Percentiles rank a stretch among this genome's conserved stretches.
Evolutionary conservation across 164 flowering plant species (phyloP).

Genomic region (Macadamia tetraphylla): DNA sequence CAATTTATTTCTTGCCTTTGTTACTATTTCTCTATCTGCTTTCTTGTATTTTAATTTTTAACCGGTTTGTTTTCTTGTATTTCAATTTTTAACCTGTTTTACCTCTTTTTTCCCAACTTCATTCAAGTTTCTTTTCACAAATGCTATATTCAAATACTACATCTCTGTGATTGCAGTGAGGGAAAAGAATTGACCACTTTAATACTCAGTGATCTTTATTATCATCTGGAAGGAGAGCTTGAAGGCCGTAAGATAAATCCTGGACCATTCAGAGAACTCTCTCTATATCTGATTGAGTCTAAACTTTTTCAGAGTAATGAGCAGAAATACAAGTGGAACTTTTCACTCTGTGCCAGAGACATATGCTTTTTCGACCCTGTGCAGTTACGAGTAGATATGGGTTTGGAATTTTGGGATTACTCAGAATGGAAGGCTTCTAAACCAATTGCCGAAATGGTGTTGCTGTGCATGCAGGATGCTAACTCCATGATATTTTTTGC

Average conservation of each 20-base stretch:
- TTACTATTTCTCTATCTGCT: not conserved
- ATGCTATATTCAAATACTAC: not conserved
- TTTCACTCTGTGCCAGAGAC: constrained; percentile 20
- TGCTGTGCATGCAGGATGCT: constrained; percentile 46
- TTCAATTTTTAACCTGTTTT: not conserved
- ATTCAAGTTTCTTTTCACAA: not conserved
- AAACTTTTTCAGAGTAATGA: constrained; percentile 34
- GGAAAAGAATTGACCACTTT: constrained; percentile 49
- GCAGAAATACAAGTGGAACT: constrained; percentile 27
- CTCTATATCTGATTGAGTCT: constrained; percentile 45
- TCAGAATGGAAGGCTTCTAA: constrained; percentile 66
- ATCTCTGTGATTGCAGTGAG: constrained; percentile 37
- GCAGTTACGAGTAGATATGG: constrained; percentile 45
- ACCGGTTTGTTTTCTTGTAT: too few relatives aligned
- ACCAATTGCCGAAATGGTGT: constrained; percentile 49
- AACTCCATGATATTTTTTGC: constrained; percentile 47
- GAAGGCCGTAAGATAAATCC: constrained; percentile 67
- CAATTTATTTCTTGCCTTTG: not conserved
- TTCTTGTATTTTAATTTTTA: not conserved
- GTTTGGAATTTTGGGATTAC: constrained; percentile 69
- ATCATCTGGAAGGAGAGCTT: constrained; percentile 87
- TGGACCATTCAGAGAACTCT: constrained; percentile 78
- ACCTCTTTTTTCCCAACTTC: not conserved
- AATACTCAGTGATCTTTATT: constrained; percentile 73
- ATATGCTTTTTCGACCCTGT: constrained; percentile 41